These are phyloP conservation scores for Kodamaea laetipori DNA, from an alignment of 805 yeast species.

Conservation along the genomic window DNA sequence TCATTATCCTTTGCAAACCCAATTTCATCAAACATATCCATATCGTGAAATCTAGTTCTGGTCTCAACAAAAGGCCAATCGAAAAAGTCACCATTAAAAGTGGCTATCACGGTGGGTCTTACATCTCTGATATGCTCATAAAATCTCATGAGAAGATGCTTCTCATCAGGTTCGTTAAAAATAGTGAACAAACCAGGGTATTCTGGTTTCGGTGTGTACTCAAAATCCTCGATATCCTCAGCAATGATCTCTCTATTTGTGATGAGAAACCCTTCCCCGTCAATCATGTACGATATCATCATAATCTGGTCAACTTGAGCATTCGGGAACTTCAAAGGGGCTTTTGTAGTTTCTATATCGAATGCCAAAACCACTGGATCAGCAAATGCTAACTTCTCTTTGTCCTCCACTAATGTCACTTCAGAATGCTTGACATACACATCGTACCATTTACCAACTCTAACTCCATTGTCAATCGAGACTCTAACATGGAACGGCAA, in stretches of 20 bases:
- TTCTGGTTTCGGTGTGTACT: conserved; percentile 96
- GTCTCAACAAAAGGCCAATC: conserved; percentile 99
- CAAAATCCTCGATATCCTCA: conserved; percentile 94
- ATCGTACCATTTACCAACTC: conserved; percentile 96
- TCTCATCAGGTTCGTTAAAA: conserved; percentile 87
- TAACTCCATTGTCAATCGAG: conserved; percentile 80
- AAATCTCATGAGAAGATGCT: conserved; percentile 69
- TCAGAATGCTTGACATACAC: conserved; percentile 66
- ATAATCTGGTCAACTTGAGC: conserved; percentile 86
- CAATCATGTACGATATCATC: conserved; percentile 99
- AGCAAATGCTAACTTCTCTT: conserved; percentile 86
- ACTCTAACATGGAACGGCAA: conserved; percentile 97
- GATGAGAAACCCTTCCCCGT: conserved; percentile 92
- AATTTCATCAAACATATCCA: conserved; percentile 88
- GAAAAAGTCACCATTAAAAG: conserved; percentile 97
- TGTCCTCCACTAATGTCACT: conserved; percentile 56
- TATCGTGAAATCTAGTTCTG: conserved; percentile 78
- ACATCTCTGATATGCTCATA: conserved; percentile 89
- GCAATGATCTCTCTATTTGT: conserved; percentile 94
- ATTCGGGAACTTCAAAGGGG: conserved; percentile 95
- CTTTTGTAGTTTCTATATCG: conserved; percentile 96
- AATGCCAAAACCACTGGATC: conserved; percentile 96
- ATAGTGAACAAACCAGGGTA: conserved; percentile 87
- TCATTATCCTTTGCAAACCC: conserved; percentile 90
- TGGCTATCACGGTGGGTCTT: conserved; percentile 94